Percentiles rank a stretch among this genome's conserved stretches.
Evolutionary conservation across 164 flowering plant genomes (phyloP).

Genomic region (Chimonanthus praecox): DNA sequence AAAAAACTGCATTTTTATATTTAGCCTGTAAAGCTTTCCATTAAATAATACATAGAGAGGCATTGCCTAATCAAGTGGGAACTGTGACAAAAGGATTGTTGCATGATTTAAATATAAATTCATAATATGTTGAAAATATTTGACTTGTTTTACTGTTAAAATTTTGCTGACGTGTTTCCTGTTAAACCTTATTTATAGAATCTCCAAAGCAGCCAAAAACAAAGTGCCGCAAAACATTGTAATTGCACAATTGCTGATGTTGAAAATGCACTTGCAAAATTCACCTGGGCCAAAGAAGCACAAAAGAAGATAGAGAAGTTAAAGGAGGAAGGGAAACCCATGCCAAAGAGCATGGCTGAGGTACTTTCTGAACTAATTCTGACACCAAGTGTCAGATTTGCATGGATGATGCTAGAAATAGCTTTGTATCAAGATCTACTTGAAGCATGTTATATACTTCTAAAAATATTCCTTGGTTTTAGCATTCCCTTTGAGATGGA

Average conservation of each 20-base stretch:
- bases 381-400: neutral
- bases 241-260: constrained; percentile 81
- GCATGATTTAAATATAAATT: neutral
- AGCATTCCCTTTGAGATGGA: neutral
- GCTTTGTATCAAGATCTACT: neutral
- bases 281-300: constrained; percentile 85
- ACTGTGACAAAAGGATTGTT: neutral
- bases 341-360: constrained; percentile 78
- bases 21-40: neutral
- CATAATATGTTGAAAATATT: neutral
- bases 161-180: neutral
- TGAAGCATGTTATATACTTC: neutral
- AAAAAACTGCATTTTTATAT: neutral
- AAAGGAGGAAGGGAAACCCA: constrained; percentile 86
- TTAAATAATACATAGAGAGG: neutral
- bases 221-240: constrained; percentile 74
- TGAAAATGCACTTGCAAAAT: constrained; percentile 77
- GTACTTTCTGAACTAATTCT: constrained; percentile 23
- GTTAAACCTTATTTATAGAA: constrained; percentile 41
- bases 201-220: constrained; percentile 63
- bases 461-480: neutral
- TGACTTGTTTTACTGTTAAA: neutral
- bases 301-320: constrained; percentile 68
- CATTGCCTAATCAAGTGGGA: neutral
- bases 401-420: neutral